These are phyloP conservation scores for Zygosaccharomyces pseudorouxii DNA, from an alignment of 805 yeast species.

Conservation along the genomic window DNA sequence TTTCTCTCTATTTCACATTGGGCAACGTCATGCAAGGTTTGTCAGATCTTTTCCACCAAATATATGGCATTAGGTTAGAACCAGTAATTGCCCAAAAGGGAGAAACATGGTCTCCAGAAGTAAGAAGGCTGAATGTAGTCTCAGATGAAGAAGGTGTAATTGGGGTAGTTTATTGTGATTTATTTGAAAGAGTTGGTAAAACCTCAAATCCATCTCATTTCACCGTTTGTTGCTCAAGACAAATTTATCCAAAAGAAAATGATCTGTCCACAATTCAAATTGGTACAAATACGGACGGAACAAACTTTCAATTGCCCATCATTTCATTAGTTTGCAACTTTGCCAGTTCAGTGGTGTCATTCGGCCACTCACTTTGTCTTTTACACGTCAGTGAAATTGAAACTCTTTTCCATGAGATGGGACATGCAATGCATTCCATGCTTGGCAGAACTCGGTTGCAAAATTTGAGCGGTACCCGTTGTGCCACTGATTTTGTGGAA, in stretches of 20 bases:
- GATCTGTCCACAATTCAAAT: constrained; percentile 36
- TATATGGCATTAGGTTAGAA: constrained; percentile 73
- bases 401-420: constrained; percentile 97
- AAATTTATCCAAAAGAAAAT: constrained; percentile 54
- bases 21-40: constrained; percentile 85
- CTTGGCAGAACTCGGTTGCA: constrained; percentile 85
- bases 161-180: constrained; percentile 84
- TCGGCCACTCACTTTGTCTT: constrained; percentile 45
- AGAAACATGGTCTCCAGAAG: constrained; percentile 87
- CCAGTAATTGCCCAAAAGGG: constrained; percentile 62
- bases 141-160: constrained; percentile 58
- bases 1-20: constrained; percentile 71
- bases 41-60: constrained; percentile 58
- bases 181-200: constrained; percentile 72
- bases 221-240: constrained; percentile 91
- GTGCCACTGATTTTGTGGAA: constrained; percentile 95
- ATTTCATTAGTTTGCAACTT: constrained; percentile 88
- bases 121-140: constrained; percentile 71
- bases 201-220: constrained; percentile 90
- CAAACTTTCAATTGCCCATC: constrained; percentile 75
- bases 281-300: constrained; percentile 38
- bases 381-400: constrained; percentile 77
- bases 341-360: constrained; percentile 37
- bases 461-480: constrained; percentile 90
- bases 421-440: constrained; percentile 98